Conservation (phyloP, 306 rosid species). For the Vachellia pachyceras region DNA sequence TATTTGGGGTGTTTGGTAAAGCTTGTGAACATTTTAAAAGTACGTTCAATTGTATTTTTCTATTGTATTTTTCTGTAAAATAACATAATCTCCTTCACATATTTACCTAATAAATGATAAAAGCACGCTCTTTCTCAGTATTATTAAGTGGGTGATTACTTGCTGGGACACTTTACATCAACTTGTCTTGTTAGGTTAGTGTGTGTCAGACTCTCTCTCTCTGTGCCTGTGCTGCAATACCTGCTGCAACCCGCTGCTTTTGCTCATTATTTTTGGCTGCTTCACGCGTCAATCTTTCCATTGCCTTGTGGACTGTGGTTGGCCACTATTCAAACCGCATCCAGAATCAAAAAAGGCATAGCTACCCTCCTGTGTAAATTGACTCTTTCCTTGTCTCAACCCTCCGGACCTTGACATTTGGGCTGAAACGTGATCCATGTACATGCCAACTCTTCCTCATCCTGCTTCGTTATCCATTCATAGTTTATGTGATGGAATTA, state of each 20-base stretch:
- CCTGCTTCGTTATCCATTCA: not conserved
- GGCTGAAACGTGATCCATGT: not conserved
- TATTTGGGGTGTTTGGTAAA: no score
- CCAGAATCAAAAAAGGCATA: not conserved
- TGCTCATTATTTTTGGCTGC: constrained; percentile 19
- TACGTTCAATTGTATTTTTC: no score
- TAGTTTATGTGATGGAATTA: not conserved
- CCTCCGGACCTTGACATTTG: not conserved
- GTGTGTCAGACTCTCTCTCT: constrained; percentile 58
- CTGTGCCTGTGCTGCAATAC: constrained; percentile 43
- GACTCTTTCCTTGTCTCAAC: constrained; percentile 23
- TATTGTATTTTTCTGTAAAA: no score
- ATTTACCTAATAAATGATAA: no score
- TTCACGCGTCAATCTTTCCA: constrained; percentile 39
- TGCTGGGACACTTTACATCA: constrained; percentile 64
- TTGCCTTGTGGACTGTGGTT: constrained; percentile 37
- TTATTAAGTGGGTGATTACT: constrained; percentile 53
- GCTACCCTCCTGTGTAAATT: constrained; percentile 18
- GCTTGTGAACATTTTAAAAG: no score
- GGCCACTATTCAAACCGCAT: constrained; percentile 25
- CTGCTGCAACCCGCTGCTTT: constrained; percentile 44
- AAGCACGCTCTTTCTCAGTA: no score
- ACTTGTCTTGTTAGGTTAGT: constrained; percentile 41
- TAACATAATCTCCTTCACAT: no score
- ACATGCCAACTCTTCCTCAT: not conserved